phyloP scores from a whole-genome alignment of 345 rosid genomes.

The Litchi chinensis region DNA sequence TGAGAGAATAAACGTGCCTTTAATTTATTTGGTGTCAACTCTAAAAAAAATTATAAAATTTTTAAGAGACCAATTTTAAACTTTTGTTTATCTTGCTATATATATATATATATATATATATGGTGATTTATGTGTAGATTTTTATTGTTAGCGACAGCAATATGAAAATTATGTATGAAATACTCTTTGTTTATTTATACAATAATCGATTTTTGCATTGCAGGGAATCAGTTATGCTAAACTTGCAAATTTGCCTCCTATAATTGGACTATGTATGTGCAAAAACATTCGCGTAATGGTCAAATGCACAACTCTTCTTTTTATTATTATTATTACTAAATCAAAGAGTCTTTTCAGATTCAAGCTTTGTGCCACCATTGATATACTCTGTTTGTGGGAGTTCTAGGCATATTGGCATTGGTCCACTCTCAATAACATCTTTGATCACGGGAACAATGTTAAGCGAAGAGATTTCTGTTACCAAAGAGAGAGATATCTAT shows the following conservation, averaged over 20 bases:
- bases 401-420: constrained; percentile 51
- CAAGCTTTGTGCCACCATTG: constrained; percentile 61
- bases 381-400: constrained; percentile 57
- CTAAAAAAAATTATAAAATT: no score
- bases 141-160: background rate
- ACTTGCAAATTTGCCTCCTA: constrained; percentile 51
- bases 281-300: background rate
- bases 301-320: no score
- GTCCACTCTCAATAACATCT: constrained; percentile 53
- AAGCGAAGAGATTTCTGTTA: constrained; percentile 28
- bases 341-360: constrained; percentile 28
- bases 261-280: constrained; percentile 49
- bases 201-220: constrained; percentile 10
- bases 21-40: no score
- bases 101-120: no score
- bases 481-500: constrained; percentile 28
- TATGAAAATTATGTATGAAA: background rate
- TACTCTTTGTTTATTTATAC: background rate
- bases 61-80: no score
- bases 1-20: no score
- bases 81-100: no score
- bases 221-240: constrained; percentile 54
- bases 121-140: background rate
- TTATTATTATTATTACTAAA: background rate
- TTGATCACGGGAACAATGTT: constrained; percentile 49